Conservation (phyloP, 2,329 filamentous ascomycete genomes). For the Fusarium sp. region DNA sequence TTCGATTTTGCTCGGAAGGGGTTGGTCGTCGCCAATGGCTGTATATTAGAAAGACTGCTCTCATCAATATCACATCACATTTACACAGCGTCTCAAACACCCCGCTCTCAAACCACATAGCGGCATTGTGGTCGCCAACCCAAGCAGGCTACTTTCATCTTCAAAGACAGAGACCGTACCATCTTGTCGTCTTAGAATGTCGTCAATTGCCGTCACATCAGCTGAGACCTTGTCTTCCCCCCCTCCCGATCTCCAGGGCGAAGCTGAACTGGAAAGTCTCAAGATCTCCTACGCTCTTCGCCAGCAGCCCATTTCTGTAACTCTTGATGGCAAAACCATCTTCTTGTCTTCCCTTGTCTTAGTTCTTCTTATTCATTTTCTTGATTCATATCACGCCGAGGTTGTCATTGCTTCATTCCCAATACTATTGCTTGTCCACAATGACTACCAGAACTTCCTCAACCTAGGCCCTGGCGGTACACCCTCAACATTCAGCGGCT, state of each 20-base stretch:
- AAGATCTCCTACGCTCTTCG: slow-evolving; percentile 46
- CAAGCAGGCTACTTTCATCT: neutral
- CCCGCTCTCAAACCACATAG: slow-evolving; percentile 14
- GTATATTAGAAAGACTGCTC: slow-evolving; percentile 10
- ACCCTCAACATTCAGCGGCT: slow-evolving; percentile 78
- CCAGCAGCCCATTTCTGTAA: slow-evolving; percentile 65
- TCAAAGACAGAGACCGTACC: neutral
- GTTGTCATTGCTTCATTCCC: slow-evolving; percentile 64
- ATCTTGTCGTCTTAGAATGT: slow-evolving; percentile 36
- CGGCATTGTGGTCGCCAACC: slow-evolving; percentile 34
- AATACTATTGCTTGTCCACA: slow-evolving; percentile 66
- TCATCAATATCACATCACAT: slow-evolving; percentile 33
- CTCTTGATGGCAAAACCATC: slow-evolving; percentile 64
- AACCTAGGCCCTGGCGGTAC: slow-evolving; percentile 84
- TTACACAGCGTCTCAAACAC: slow-evolving; percentile 22
- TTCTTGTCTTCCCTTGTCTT: slow-evolving; percentile 60
- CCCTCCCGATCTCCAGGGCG: slow-evolving; percentile 36
- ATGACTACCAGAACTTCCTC: slow-evolving; percentile 82
- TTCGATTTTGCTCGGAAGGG: neutral
- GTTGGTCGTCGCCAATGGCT: neutral
- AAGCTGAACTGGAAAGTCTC: slow-evolving; percentile 40
- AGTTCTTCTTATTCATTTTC: slow-evolving; percentile 64
- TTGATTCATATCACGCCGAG: slow-evolving; percentile 62
- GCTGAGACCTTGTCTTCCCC: slow-evolving; percentile 44
- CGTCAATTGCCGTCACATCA: slow-evolving; percentile 45